Conservation (phyloP, 495 filamentous ascomycete species). For the Polyplosphaeria fusca region DNA sequence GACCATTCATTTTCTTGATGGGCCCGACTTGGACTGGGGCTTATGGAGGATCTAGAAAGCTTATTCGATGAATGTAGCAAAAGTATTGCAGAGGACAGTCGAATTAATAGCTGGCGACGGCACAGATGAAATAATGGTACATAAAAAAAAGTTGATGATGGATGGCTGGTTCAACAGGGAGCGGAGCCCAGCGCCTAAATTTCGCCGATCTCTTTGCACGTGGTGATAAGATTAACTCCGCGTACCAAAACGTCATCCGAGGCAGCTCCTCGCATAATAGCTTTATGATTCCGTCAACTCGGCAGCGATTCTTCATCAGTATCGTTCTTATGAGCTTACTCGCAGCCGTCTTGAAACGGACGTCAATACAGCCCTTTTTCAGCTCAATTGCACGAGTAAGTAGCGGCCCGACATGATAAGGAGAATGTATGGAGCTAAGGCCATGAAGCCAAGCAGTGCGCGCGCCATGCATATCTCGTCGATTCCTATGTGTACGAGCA, state of each 20-base stretch:
- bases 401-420: not conserved
- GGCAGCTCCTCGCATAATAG: not conserved
- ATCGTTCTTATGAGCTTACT: constrained; percentile 32
- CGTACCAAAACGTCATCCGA: not conserved
- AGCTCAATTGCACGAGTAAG: constrained; percentile 22
- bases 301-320: not conserved
- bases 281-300: not conserved
- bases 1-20: too few species aligned
- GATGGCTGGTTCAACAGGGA: too few species aligned
- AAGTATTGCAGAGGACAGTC: too few species aligned
- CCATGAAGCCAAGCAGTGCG: constrained; percentile 9
- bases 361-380: not conserved
- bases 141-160: too few species aligned
- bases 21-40: too few species aligned
- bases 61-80: too few species aligned
- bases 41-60: too few species aligned
- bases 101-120: too few species aligned
- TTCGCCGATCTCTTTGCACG: not conserved
- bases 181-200: too few species aligned
- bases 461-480: constrained; percentile 89
- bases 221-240: not conserved
- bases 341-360: constrained; percentile 18
- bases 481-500: constrained; percentile 92
- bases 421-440: constrained; percentile 5
- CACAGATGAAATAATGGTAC: too few species aligned